Conservation (phyloP, 2,329 filamentous ascomycete species). For the Chrysoporthe deuterocubensis region DNA sequence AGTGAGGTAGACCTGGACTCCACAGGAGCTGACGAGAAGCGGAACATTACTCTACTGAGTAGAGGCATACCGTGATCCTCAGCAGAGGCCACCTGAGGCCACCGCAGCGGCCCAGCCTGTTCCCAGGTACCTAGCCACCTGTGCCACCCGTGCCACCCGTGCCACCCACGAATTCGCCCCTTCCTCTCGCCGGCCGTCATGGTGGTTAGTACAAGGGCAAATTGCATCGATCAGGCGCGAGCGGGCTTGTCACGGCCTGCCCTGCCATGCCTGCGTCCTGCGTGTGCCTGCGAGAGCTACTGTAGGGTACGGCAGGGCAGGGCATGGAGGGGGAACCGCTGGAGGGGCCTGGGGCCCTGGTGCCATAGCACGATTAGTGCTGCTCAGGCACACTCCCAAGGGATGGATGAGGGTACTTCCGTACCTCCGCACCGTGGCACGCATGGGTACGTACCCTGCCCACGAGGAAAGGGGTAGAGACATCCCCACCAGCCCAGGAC, state of each 20-base stretch:
- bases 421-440: not conserved
- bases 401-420: not conserved
- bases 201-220: not conserved
- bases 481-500: not conserved
- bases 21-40: not conserved
- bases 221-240: not conserved
- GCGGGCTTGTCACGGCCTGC: not conserved
- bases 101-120: not conserved
- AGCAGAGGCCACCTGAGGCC: not conserved
- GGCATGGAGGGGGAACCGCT: too few relatives aligned
- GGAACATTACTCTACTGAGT: not conserved
- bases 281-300: too few relatives aligned
- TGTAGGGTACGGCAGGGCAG: too few relatives aligned
- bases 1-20: too few relatives aligned
- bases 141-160: not conserved
- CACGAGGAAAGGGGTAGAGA: constrained; percentile 5
- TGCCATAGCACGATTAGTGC: not conserved
- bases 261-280: too few relatives aligned
- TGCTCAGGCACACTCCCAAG: not conserved
- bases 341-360: not conserved
- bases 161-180: not conserved
- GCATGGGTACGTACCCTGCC: constrained; percentile 16
- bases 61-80: not conserved
- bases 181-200: not conserved
- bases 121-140: not conserved